These are phyloP conservation scores for Monoraphidium neglectum DNA, from an alignment of 139 green algal genomes.

Conservation along the genomic window DNA sequence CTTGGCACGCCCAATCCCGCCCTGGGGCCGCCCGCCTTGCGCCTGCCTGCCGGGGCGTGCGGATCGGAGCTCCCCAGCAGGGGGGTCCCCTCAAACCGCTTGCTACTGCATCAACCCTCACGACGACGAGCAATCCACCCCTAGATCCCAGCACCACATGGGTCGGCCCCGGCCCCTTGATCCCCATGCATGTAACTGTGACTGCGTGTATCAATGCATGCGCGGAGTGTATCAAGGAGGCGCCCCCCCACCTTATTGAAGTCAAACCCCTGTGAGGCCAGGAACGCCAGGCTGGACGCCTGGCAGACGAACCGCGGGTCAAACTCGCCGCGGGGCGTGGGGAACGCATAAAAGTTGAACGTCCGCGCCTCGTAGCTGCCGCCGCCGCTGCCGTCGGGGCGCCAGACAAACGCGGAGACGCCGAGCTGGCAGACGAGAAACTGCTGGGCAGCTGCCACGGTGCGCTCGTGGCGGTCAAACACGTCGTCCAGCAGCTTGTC, in stretches of 20 bases:
- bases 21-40: too few relatives aligned
- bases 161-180: background rate
- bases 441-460: conserved; percentile 17
- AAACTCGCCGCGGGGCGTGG: conserved; percentile 31
- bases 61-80: too few relatives aligned
- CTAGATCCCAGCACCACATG: background rate
- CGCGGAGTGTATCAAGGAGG: background rate
- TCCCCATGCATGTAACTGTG: background rate
- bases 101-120: too few relatives aligned
- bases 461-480: conserved; percentile 28
- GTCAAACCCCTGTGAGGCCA: conserved; percentile 67
- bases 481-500: conserved; percentile 44
- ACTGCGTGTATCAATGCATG: background rate
- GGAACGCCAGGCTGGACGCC: conserved; percentile 66
- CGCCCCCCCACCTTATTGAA: conserved; percentile 71
- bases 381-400: conserved; percentile 3
- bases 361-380: conserved; percentile 44
- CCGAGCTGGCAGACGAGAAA: conserved; percentile 79
- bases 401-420: conserved; percentile 52
- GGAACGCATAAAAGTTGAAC: conserved; percentile 86
- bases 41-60: too few relatives aligned
- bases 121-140: too few relatives aligned
- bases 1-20: too few relatives aligned
- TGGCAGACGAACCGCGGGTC: conserved; percentile 74
- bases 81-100: too few relatives aligned